phyloP scores from a whole-genome alignment of 2,329 filamentous ascomycete species.

The Colletotrichum lindemuthianum region DNA sequence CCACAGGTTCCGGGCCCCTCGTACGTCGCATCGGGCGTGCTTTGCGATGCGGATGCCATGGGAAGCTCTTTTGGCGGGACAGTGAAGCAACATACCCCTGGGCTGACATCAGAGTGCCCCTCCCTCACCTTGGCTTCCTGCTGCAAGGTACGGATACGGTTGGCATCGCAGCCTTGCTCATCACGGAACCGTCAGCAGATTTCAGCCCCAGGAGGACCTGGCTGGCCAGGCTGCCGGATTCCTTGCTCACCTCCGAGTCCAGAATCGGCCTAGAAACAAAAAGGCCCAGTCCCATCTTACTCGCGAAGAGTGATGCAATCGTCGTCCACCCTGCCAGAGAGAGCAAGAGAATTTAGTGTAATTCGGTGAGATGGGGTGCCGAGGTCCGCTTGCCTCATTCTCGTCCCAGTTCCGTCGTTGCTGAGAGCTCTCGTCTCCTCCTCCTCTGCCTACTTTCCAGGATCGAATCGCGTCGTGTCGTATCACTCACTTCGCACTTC shows the following conservation, averaged over 20 bases:
- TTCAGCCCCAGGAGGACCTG: neutral
- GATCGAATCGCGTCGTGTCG: neutral
- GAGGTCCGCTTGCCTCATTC: slow-evolving; percentile 21
- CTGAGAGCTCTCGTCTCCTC: neutral
- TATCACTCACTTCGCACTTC: neutral
- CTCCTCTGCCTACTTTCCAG: neutral
- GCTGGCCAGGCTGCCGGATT: neutral
- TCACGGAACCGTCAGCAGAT: slow-evolving; percentile 24
- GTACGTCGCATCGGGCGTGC: too few species aligned
- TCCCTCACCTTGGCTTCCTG: neutral
- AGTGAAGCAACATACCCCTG: slow-evolving; percentile 10
- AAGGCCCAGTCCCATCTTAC: neutral
- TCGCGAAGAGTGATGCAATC: neutral
- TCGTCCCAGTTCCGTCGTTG: slow-evolving; percentile 5
- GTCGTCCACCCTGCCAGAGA: neutral
- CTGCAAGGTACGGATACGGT: too few species aligned
- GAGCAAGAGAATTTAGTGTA: too few species aligned
- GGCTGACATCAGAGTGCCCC: slow-evolving; percentile 14
- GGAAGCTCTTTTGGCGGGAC: neutral
- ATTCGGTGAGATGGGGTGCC: neutral
- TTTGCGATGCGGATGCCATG: too few species aligned
- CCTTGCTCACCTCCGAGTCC: neutral
- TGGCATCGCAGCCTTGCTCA: slow-evolving; percentile 22
- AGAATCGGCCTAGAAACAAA: neutral
- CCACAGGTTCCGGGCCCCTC: slow-evolving; percentile 19